Base-by-base conservation (phyloP, 1,139 yeast species). In the Diutina ranongensis region DNA sequence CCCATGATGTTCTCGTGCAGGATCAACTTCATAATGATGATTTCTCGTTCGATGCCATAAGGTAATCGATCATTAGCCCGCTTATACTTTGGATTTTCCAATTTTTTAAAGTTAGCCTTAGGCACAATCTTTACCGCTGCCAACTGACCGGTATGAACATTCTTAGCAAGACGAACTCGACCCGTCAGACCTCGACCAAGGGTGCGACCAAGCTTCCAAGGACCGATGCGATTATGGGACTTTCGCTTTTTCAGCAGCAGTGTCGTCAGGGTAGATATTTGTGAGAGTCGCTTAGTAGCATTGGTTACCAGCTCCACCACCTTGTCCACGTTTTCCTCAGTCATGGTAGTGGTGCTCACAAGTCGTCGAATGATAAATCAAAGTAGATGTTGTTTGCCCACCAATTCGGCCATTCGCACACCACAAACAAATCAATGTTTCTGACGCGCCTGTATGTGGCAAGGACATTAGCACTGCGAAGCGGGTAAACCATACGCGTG, bases 81-180 rank as follows among this genome's bases (percentile, higher is more conserved):
- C 49, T 62, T 65, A 53, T 71, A 71, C 54, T 71, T 71, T 10
- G 76, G 75, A 54, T 71, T 70, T 49, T 74, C 78, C 50, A 85
- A 75, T 51, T 79, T 71, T 54, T 66, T 69, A 57, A 71, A 71
- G 58, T 69, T 69, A 44, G 88, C 75, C 59, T 92, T 92, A 36
- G 98, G 95, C 13, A 92, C 96, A 51, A 94, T 88, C 62, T 92
- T 92, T 48, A 94, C 95, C 1, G 99, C 99, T 1, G 98, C 98
- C 48, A 87, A 74, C 63, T 87, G 83, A 46, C 94, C 94, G 1
- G 94, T 83, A 49, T 74, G 74, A 38, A 80, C 75, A 59, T 92
- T 94, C 55, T 87, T 83, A 5, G 98, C 98, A 47, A 92, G 71
- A 48, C 95, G 72, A 20, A 92, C 99, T 51, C 97, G 74, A 25